These are phyloP conservation scores for Neoarthrinium moseri DNA, from an alignment of 2,329 filamentous ascomycete species.

Conservation along the genomic window DNA sequence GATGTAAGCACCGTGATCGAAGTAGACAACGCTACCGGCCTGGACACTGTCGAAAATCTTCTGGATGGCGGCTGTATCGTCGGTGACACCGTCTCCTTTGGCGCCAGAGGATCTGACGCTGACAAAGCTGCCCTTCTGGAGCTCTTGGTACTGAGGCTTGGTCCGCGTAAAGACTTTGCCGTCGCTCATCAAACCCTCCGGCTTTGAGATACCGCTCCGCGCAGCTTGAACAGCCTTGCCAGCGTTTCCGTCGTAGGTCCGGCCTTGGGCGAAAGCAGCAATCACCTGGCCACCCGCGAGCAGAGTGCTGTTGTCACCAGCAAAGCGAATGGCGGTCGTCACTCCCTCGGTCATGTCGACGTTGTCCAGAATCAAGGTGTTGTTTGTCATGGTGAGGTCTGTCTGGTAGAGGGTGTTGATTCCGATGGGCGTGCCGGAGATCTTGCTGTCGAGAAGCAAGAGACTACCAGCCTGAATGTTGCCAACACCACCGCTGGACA, in stretches of 20 bases:
- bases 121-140: conserved; percentile 69
- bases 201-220: conserved; percentile 59
- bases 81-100: conserved; percentile 81
- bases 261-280: conserved; percentile 76
- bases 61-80: conserved; percentile 86
- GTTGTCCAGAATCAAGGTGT: conserved; percentile 83
- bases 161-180: conserved; percentile 78
- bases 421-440: conserved; percentile 74
- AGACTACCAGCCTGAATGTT: conserved; percentile 81
- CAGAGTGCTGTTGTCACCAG: conserved; percentile 55
- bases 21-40: conserved; percentile 66
- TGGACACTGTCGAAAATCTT: conserved; percentile 68
- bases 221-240: conserved; percentile 59
- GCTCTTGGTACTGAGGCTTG: conserved; percentile 82
- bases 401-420: conserved; percentile 73
- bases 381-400: conserved; percentile 65
- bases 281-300: conserved; percentile 70
- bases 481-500: conserved; percentile 63
- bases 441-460: conserved; percentile 75
- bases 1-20: conserved; percentile 73
- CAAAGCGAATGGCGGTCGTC: conserved; percentile 62
- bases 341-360: conserved; percentile 75
- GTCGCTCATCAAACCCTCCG: conserved; percentile 59
- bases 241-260: conserved; percentile 57
- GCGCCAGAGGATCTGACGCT: conserved; percentile 82